Percentiles rank a stretch among this genome's conserved stretches.
phyloP scores from a whole-genome alignment of 2,329 filamentous ascomycete genomes.

The Massarina eburnea region DNA sequence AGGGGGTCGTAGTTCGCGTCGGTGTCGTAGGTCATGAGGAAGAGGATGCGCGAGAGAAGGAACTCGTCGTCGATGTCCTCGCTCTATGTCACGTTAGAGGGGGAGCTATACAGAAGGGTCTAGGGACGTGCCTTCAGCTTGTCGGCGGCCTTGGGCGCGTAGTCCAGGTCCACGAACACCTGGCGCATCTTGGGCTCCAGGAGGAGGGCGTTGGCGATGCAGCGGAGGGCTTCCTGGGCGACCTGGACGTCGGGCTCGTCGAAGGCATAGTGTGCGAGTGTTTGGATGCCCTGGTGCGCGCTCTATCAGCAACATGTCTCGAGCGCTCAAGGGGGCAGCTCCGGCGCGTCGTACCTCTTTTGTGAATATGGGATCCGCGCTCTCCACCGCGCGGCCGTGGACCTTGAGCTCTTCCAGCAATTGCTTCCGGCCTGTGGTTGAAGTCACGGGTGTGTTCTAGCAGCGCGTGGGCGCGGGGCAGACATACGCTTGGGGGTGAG shows the following conservation, averaged over 20 bases:
- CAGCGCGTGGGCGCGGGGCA: neutral
- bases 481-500: constrained; percentile 62
- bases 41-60: constrained; percentile 74
- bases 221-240: constrained; percentile 75
- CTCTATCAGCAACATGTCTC: constrained; percentile 7
- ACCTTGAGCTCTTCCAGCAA: constrained; percentile 70
- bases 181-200: constrained; percentile 69
- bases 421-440: constrained; percentile 60
- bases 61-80: constrained; percentile 85
- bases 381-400: constrained; percentile 69
- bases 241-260: constrained; percentile 59
- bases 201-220: constrained; percentile 81
- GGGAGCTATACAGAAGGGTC: too few species aligned
- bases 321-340: neutral
- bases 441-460: neutral
- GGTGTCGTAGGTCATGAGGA: constrained; percentile 77
- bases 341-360: constrained; percentile 58
- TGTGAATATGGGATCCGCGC: constrained; percentile 84
- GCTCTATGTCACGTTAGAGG: constrained; percentile 45
- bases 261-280: constrained; percentile 73
- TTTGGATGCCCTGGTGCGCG: constrained; percentile 67
- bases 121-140: constrained; percentile 60
- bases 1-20: constrained; percentile 66
- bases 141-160: constrained; percentile 67
- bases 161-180: constrained; percentile 70